These are phyloP conservation scores for Yamadazyma endophytica DNA, from an alignment of 805 yeast species.

Conservation along the genomic window DNA sequence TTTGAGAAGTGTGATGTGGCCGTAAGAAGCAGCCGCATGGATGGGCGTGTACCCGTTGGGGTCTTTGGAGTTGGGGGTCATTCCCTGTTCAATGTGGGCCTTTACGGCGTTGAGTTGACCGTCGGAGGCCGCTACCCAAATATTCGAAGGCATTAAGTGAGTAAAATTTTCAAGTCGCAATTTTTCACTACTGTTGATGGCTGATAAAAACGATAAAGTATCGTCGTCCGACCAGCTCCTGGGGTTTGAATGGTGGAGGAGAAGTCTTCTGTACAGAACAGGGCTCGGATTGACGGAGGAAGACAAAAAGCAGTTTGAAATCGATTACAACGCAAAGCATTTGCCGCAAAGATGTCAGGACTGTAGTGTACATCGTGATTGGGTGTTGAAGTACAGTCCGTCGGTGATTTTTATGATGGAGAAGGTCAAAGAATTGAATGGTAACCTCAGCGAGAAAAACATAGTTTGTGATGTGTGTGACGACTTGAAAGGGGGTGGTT, in stretches of 20 bases:
- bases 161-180: background rate
- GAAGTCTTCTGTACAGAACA: conserved; percentile 65
- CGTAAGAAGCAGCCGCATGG: conserved; percentile 97
- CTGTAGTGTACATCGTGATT: conserved; percentile 75
- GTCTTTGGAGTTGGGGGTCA: conserved; percentile 72
- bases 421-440: conserved; percentile 63
- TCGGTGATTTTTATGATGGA: conserved; percentile 83
- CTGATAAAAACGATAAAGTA: conserved; percentile 7
- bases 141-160: conserved; percentile 46
- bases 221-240: conserved; percentile 27
- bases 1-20: conserved; percentile 64
- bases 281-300: conserved; percentile 58
- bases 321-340: conserved; percentile 45
- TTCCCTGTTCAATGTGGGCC: conserved; percentile 46
- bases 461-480: conserved; percentile 81
- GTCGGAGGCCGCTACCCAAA: conserved; percentile 96
- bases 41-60: conserved; percentile 94
- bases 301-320: conserved; percentile 54
- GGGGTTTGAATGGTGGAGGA: conserved; percentile 81
- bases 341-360: conserved; percentile 51
- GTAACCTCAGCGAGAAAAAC: conserved; percentile 45
- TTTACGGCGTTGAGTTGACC: conserved; percentile 61
- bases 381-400: conserved; percentile 80
- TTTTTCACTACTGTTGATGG: conserved; percentile 2
- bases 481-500: conserved; percentile 84